These are phyloP conservation scores for Coprinopsis sp. DNA, from an alignment of 768 basidiomycete species.

Conservation along the genomic window DNA sequence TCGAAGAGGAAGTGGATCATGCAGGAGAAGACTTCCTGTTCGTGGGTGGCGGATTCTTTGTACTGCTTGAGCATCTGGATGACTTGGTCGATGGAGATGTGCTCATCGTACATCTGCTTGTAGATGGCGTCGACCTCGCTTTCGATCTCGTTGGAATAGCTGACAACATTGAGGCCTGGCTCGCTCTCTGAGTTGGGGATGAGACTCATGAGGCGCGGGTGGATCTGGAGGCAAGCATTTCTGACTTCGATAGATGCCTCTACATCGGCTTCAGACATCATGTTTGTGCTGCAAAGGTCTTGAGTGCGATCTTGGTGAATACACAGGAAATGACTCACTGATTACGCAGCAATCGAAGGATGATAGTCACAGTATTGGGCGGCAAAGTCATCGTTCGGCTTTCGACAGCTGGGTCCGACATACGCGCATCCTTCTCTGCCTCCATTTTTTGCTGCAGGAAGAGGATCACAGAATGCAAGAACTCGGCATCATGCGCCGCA, in stretches of 20 bases:
- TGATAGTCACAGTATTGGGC: constrained; percentile 85
- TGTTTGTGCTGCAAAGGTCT: constrained; percentile 48
- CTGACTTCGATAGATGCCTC: constrained; percentile 88
- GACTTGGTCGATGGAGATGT: constrained; percentile 92
- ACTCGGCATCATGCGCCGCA: constrained; percentile 73
- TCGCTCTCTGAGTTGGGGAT: constrained; percentile 82
- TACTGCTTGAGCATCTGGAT: constrained; percentile 81
- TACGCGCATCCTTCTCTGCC: constrained; percentile 71
- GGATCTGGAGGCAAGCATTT: constrained; percentile 88
- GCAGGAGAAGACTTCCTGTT: constrained; percentile 98
- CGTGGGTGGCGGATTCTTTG: constrained; percentile 76
- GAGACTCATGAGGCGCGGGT: constrained; percentile 94
- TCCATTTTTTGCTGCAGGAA: constrained; percentile 94
- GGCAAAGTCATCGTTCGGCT: constrained; percentile 82
- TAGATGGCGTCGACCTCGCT: constrained; percentile 92
- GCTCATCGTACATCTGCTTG: constrained; percentile 97
- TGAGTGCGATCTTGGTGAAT: neutral
- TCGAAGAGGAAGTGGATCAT: constrained; percentile 99
- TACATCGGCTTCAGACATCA: constrained; percentile 74
- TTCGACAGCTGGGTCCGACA: constrained; percentile 76
- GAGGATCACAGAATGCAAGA: constrained; percentile 79
- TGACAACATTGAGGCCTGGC: constrained; percentile 86
- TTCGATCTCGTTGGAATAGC: constrained; percentile 85
- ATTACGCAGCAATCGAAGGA: constrained; percentile 83
- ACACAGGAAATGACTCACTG: constrained; percentile 45